Evolutionary conservation across 495 filamentous ascomycete genomes (phyloP), one percentile per base, ranked within the genome.

Genomic region (Trichocladium antarcticum): DNA sequence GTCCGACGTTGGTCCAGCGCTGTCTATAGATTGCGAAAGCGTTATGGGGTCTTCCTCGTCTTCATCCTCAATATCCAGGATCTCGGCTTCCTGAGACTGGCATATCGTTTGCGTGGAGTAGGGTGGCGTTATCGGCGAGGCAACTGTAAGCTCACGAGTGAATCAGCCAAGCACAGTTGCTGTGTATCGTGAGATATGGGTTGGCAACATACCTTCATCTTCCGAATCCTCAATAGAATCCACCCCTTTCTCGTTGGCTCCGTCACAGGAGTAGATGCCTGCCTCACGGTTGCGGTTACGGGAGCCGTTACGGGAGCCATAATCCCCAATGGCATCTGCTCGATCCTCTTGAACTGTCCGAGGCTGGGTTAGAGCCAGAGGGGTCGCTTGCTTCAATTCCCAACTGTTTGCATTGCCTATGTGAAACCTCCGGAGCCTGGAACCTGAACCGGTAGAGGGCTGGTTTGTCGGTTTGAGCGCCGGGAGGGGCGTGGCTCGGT

Each of bases 381-480:
- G 37, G 1, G 15, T 0, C 6, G 40, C 31, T 32, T 32, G 40
- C 7, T 17, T 48, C n/a, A 48, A 0, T 21, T 48, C 37, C 45
- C 27, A 40, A 15, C 37, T 48, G 0, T 34, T 43, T 21, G 39
- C 20, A 14, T 15, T 7, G 6, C 20, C 5, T 8, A 42, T 16
- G 1, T 22, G 31, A 4, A 42, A 37, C 28, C 4, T 19, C 11
- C 24, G n/a, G 7, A 45, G 35, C 8, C 14, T 21, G 20, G 20
- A 16, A 11, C 42, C 37, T 6, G 24, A 6, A 7, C 42, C 17
- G 8, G 41, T 4, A 17, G 35, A 39, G 19, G 12, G 10, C n/a
- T n/a, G n/a, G n/a, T n/a, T n/a, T n/a, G n/a, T n/a, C 11, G 31
- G 37, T 14, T 47, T 46, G 28, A 52, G 43, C 1, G 50, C 43